Evolutionary conservation across 208 protist genomes (phyloP).

Genomic region (Acanthamoeba divionensis): DNA sequence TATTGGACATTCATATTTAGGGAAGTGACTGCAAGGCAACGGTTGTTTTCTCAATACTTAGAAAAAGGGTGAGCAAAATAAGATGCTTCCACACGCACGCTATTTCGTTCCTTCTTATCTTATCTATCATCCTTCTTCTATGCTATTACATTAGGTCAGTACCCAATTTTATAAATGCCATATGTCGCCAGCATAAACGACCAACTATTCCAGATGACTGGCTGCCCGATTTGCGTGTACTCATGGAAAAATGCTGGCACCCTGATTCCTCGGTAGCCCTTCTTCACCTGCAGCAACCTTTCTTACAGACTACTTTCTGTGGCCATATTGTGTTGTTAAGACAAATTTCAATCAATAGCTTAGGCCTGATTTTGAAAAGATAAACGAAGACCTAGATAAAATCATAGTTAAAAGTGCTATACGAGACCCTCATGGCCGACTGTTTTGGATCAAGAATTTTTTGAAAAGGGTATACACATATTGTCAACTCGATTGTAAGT

Average conservation of each 20-base stretch:
- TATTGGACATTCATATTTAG: too few species aligned
- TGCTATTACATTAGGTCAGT: too few species aligned
- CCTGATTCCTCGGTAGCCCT: not conserved
- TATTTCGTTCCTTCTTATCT: too few species aligned
- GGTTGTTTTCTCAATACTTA: constrained; percentile 1
- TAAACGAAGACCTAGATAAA: not conserved
- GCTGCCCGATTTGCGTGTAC: not conserved
- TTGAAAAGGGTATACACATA: not conserved
- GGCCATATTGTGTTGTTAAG: not conserved
- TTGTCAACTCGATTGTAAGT: not conserved
- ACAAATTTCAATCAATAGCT: not conserved
- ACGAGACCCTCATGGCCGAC: not conserved
- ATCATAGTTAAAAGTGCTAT: not conserved
- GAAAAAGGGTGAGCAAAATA: too few species aligned
- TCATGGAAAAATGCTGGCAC: constrained; percentile 45
- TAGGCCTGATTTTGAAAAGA: constrained; percentile 33
- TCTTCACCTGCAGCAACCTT: too few species aligned
- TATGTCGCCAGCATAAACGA: constrained; percentile 19
- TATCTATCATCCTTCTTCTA: too few species aligned
- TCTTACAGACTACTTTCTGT: not conserved
- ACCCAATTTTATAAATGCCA: not conserved
- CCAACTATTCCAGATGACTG: constrained; percentile 11
- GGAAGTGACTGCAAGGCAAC: constrained; percentile 4
- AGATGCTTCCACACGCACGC: too few species aligned
- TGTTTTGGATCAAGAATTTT: constrained; percentile 44